A percentile compares a stretch with the other conserved stretches of the same genome.
Conservation (phyloP, 1,284 basidiomycete genomes). For the Boletellus deceptivus region DNA sequence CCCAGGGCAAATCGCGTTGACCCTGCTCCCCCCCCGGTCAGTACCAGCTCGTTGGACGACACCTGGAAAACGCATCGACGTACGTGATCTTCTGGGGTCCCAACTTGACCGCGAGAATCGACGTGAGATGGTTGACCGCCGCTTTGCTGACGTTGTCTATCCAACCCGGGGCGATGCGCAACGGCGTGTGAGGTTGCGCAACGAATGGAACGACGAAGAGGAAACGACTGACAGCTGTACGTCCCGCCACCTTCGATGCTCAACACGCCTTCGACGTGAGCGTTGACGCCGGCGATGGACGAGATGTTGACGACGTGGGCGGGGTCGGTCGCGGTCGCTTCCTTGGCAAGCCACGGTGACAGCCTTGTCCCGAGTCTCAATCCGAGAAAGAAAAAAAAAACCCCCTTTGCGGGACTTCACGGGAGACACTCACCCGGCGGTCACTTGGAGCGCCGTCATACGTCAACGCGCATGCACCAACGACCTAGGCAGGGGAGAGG, state of each 20-base stretch:
- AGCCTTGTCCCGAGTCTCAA: conserved; percentile 3
- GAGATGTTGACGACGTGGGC: conserved; percentile 82
- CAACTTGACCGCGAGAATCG: conserved; percentile 69
- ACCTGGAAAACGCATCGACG: conserved; percentile 22
- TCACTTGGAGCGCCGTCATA: conserved; percentile 48
- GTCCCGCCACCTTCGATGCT: conserved; percentile 63
- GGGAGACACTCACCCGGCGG: conserved; percentile 50
- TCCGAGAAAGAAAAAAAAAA: too few relatives aligned
- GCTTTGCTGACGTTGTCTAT: conserved; percentile 80
- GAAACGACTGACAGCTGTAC: conserved; percentile 67
- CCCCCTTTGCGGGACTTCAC: too few relatives aligned
- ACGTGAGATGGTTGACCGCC: conserved; percentile 81
- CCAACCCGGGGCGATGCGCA: not conserved
- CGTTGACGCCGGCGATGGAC: conserved; percentile 64
- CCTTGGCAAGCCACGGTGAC: conserved; percentile 64
- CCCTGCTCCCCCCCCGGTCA: conserved; percentile 41
- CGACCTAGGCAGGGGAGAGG: not conserved
- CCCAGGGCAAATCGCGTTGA: conserved; percentile 87
- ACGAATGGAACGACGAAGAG: not conserved
- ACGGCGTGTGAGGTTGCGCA: not conserved
- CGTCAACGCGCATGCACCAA: not conserved
- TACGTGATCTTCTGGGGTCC: conserved; percentile 63
- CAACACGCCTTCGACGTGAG: conserved; percentile 51
- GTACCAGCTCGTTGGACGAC: not conserved
- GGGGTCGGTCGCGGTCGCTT: conserved; percentile 64